These are phyloP conservation scores for Hypoxylon sp. DNA, from an alignment of 2,329 filamentous ascomycete genomes.

Conservation along the genomic window DNA sequence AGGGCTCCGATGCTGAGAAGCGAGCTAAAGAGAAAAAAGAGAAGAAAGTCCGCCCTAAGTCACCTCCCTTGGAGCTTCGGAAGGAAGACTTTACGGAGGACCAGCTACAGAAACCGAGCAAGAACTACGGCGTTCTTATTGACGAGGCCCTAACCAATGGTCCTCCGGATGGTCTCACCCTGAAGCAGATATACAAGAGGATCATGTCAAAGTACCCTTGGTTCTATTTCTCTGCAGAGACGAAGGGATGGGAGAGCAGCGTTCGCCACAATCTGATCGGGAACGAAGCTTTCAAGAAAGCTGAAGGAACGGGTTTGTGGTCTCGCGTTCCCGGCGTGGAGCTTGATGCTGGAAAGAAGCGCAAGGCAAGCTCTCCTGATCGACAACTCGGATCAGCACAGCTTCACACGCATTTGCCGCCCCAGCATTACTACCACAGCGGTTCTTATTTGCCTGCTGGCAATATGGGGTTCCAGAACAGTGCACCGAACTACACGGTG, in stretches of 20 bases:
- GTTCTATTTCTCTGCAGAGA: constrained; percentile 67
- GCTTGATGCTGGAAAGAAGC: constrained; percentile 68
- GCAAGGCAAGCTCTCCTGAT: constrained; percentile 63
- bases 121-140: constrained; percentile 68
- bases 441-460: constrained; percentile 41
- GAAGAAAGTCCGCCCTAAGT: constrained; percentile 66
- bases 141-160: constrained; percentile 66
- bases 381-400: constrained; percentile 46
- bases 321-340: constrained; percentile 65
- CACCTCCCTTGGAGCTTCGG: constrained; percentile 64
- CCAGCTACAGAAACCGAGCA: constrained; percentile 67
- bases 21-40: constrained; percentile 66
- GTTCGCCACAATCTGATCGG: constrained; percentile 70
- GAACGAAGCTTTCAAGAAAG: constrained; percentile 67
- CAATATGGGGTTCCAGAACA: constrained; percentile 35
- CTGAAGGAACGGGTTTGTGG: constrained; percentile 64
- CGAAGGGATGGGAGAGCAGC: constrained; percentile 71
- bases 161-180: constrained; percentile 60
- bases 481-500: constrained; percentile 34
- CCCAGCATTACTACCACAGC: constrained; percentile 44
- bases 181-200: constrained; percentile 70
- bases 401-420: constrained; percentile 42
- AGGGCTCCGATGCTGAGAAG: constrained; percentile 64
- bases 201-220: constrained; percentile 66
- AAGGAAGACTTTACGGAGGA: constrained; percentile 64